Evolutionary conservation across 306 rosid species (phyloP).

Genomic region (Pyrus pyrifolia): DNA sequence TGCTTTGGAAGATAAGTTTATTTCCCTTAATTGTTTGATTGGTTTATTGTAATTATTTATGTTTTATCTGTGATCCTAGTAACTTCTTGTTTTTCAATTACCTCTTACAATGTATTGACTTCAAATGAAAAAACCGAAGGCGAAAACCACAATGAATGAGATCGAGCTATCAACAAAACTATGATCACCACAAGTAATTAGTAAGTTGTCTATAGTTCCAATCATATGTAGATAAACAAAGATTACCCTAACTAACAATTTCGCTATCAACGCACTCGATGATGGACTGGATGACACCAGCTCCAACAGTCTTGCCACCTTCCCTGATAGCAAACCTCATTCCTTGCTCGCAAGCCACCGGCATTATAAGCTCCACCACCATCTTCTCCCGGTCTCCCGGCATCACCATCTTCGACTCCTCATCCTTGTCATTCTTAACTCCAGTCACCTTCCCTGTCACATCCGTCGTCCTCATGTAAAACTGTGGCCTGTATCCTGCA

Average conservation of each 20-base stretch:
- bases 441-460: conserved; percentile 23
- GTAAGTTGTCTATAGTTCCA: neutral
- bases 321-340: conserved; percentile 37
- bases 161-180: neutral
- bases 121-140: no score
- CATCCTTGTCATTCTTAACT: conserved; percentile 23
- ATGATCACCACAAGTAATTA: neutral
- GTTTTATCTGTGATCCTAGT: no score
- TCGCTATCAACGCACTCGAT: no score
- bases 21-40: no score
- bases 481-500: conserved; percentile 27
- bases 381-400: conserved; percentile 28
- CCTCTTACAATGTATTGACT: no score
- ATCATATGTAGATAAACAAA: neutral
- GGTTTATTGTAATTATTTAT: no score
- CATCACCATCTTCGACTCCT: conserved; percentile 34
- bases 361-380: conserved; percentile 25
- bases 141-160: no score
- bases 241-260: neutral
- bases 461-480: conserved; percentile 33
- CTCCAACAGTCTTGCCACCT: conserved; percentile 32
- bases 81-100: no score
- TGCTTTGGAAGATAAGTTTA: no score
- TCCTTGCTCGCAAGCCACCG: conserved; percentile 33
- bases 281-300: neutral